Evolutionary conservation across 2,329 filamentous ascomycete genomes (phyloP), one percentile per base, ranked within the genome.

Genomic region (Arthrobotrys conoides): DNA sequence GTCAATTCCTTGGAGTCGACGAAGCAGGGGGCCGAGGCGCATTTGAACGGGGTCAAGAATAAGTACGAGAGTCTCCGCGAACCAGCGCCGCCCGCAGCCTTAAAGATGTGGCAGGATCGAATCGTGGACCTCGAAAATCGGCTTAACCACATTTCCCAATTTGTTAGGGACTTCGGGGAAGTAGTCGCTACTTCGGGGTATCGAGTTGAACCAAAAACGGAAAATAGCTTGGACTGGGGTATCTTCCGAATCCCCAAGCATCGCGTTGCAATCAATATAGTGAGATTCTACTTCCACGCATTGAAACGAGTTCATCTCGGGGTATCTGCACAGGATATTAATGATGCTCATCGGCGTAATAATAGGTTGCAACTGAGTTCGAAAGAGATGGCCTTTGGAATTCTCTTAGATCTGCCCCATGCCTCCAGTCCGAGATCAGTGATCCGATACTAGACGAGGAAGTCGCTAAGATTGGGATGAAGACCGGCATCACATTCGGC

Each of bases 141-240:
- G 1, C 44, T 64, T 4, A 27, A 27, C 20, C 33, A 36, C 20
- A 44, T 71, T 10, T 44, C 61, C 16, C 24, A 63, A 14, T 71
- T 71, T 41, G 68, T 63, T 27, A 63, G 68, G 33, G 41, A 71
- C 61, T 44, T 46, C 27, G 68, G 55, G 22, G 55, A 41, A 33
- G 57, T 64, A 18, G 18, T 71, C 3, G 68, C 68, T 53, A 72
- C 69, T 4, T 72, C 69, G 18, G 69, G 69, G 6, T 72, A 65
- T 66, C 33, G 36, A 18, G 36, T 72, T 24, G 59, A 72, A 5
- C 30, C 30, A 4, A 22, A 22, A 9, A 55, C 57, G 22, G 44
- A 36, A 18, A n/a, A 59, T 33, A 65, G 24, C 16, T 36, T 72
- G 2, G 69, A 72, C 24, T 72, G 69, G 57, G 69, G 69, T 3